These are phyloP conservation scores for Hypoxylon fragiforme DNA, from an alignment of 495 filamentous ascomycete genomes.

Conservation along the genomic window DNA sequence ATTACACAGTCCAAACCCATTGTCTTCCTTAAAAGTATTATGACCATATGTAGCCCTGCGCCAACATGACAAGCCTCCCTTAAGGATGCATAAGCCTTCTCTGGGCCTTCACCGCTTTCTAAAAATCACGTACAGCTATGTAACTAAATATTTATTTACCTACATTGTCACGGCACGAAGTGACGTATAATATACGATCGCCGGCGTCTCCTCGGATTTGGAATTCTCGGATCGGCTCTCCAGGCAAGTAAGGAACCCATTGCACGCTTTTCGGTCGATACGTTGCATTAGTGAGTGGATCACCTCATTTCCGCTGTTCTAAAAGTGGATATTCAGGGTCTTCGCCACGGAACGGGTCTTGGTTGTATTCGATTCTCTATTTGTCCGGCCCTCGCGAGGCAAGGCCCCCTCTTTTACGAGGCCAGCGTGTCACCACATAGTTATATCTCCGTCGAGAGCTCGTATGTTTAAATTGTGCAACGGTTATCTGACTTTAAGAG, in stretches of 20 bases:
- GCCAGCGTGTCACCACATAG: conserved; percentile 24
- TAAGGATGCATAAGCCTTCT: conserved; percentile 19
- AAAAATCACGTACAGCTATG: too few species aligned
- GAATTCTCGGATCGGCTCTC: conserved; percentile 6
- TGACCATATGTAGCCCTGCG: not conserved
- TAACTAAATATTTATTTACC: not conserved
- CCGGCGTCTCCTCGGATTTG: conserved; percentile 23
- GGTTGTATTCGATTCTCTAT: conserved; percentile 4
- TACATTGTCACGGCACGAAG: conserved; percentile 1
- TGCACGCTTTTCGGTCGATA: not conserved
- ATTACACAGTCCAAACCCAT: not conserved
- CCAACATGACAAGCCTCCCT: conserved; percentile 19
- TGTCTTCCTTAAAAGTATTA: too few species aligned
- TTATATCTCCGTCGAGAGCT: conserved; percentile 19
- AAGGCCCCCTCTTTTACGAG: conserved; percentile 33
- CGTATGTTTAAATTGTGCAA: conserved; percentile 33
- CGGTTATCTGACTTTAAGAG: not conserved
- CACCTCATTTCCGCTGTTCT: conserved; percentile 11
- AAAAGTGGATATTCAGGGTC: conserved; percentile 9
- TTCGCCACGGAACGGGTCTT: not conserved
- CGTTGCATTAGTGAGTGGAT: not conserved
- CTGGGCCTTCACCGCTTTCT: conserved; percentile 24
- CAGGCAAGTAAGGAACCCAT: not conserved
- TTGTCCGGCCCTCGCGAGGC: conserved; percentile 20
- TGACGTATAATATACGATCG: conserved; percentile 26